Evolutionary conservation across 2,329 filamentous ascomycete species (phyloP), one percentile per base, ranked within the genome.

Genomic region (Microthyrium microscopicum): DNA sequence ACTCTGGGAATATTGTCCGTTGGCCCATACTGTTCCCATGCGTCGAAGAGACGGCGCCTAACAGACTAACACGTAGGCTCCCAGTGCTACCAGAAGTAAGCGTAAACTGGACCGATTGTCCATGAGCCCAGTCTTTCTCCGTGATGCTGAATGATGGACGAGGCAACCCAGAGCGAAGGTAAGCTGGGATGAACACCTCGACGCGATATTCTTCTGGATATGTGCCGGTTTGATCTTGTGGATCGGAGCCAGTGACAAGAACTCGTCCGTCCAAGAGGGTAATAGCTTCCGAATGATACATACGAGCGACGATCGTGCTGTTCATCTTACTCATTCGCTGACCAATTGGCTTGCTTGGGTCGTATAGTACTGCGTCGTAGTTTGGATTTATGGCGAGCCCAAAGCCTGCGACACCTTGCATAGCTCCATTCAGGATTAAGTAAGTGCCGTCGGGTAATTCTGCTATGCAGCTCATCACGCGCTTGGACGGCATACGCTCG

Each of bases 281-380:
- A 8, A 74, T 53, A 7, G 69, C 64, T 17, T 72, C 66, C 8
- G 66, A 70, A 48, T 76, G 70, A 51, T 75, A 75, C 21, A 75
- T 54, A 26, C 54, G 52, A 7, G 58, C 46, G 36, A 64, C 56
- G 22, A 52, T 54, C 5, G 56, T 57, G 31, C 50, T 54, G 32
- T 54, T 54, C 24, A 57, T 58, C 18, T 57, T 58, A 5, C 51
- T 59, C 54, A 61, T 73, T 31, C 66, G 60, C 42, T 61, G 49
- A 24, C 64, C 64, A 26, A 58, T 47, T 20, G 66, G 53, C 39
- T 62, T 56, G n/a, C 51, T 48, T 2, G 69, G 64, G 42, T 73
- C 58, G 47, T 74, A 75, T 31, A 73, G 56, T 16, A 74, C 57
- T 25, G 68, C 66, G 39, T 68, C 61, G 15, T 64, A 51, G 13